Evolutionary conservation across 805 yeast species (phyloP), one percentile per base, ranked within the genome.

Genomic region (Brettanomyces naardenensis): DNA sequence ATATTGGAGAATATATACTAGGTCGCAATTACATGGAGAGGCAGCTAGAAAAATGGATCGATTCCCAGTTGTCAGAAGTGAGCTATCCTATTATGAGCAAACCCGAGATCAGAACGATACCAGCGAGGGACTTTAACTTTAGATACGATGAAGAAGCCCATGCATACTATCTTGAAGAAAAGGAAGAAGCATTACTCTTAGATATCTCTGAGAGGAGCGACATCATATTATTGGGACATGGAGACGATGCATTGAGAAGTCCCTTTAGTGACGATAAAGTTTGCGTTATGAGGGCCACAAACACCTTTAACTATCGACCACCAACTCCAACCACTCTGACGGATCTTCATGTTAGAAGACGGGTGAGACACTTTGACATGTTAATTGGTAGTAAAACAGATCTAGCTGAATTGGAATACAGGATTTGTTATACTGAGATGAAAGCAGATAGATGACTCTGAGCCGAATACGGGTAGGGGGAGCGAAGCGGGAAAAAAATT

Each of bases 31-130:
- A 31, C n/a, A 36, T 46, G 22, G 49, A 52, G 13, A 36, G 28
- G 6, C 44, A 46, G 36, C 44, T 51, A 31, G 26, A 37, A 20
- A 38, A 49, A 14, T 40, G 45, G 3, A 27, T 52, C 7, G 20
- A 15, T 21, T 19, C 30, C n/a, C 7, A 19, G 4, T 15, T 48
- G 7, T 37, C 37, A 5, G 38, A 36, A 4, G 36, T 44, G 10
- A 29, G 41, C 5, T 53, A 49, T 28, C 57, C 57, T 11, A 44
- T 51, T 15, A 31, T 46, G 18, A 37, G 40, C 5, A 49, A 47
- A 30, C 58, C 58, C 11, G 36, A 44, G 4, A 26, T 50, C 15
- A 44, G 43, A 26, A 46, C 36, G 20, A 36, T 52, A 19, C 30
- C 37, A 7, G 30, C 23, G 28, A 21, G 28, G 7, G 45, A 46